Percentiles rank a stretch among this genome's conserved stretches.
Conservation (phyloP, 140 eudicot genomes). For the Flaveria floridana region DNA sequence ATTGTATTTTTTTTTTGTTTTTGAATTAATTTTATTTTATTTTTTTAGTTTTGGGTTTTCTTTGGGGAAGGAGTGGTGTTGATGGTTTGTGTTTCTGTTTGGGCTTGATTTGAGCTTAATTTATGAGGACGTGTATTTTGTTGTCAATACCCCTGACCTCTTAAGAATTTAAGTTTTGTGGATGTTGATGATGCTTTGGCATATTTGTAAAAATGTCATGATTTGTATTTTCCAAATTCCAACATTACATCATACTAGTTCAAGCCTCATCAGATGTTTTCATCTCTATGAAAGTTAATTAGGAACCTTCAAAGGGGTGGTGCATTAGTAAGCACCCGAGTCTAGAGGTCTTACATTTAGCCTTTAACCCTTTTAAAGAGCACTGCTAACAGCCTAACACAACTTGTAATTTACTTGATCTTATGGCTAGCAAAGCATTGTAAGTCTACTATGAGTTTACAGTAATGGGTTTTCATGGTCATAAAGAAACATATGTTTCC, state of each 20-base stretch:
- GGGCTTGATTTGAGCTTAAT: conserved; percentile 28
- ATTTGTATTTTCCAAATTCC: conserved; percentile 21
- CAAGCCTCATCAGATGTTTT: background rate
- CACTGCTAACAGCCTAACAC: background rate
- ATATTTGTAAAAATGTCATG: conserved; percentile 23
- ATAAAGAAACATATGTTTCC: background rate
- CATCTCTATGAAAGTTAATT: background rate
- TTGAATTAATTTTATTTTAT: background rate
- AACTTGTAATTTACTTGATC: background rate
- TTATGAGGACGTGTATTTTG: conserved; percentile 19
- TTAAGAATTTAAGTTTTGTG: conserved; percentile 33
- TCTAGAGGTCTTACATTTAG: background rate
- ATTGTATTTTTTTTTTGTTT: background rate
- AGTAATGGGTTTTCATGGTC: background rate
- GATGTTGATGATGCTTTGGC: conserved; percentile 22
- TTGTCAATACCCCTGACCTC: conserved; percentile 28
- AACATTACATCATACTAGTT: background rate
- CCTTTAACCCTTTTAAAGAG: background rate
- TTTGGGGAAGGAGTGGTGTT: conserved; percentile 28
- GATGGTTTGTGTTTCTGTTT: conserved; percentile 29
- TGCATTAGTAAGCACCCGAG: background rate
- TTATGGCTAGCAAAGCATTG: background rate
- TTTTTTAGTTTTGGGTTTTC: background rate
- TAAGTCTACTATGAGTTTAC: background rate
- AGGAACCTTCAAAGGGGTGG: background rate